Base-by-base conservation (phyloP, 2,329 filamentous ascomycete genomes). In the Aspergillus puulaauensis region DNA sequence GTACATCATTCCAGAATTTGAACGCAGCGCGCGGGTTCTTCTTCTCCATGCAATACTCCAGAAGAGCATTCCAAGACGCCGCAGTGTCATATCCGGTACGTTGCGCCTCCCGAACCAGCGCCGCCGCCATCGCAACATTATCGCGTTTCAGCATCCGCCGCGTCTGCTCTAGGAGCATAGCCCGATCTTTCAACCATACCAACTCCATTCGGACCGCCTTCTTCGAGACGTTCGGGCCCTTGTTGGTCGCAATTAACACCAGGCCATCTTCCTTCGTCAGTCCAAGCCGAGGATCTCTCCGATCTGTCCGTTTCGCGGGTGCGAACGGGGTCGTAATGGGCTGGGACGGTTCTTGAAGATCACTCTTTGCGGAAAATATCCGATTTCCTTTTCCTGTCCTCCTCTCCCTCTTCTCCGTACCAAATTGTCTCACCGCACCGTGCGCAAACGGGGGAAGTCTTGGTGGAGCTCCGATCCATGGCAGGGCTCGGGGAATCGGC, bases 41-140 rank as follows among this genome's bases (percentile, higher is more conserved):
- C 23, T 85, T 79, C 43, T 82, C 75, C 72, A 97, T 77, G 61
- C 85, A 80, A 72, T 91, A 86, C 57, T 88, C 83, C 56, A 99
- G 87, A 45, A 96, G 75, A 69, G 90, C 85, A 74, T 98, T 98
- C 93, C 93, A 99, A 58, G 89, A 87, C 57, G 96, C 92, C 4
- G 84, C 79, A 62, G 89, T 86, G 57, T 86, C 78, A 62, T 83
- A 80, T 1, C 80, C 73, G 63, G 82, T 85, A 72, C 87, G 91
- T n/a, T 73, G 68, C 23, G 89, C 88, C 64, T 83, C 79, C 57
- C 89, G 86, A 39, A 89, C 84, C 58, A 96, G 72, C 19, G 84
- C 77, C 43, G 88, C 73, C 24, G 92, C 91, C 68, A 91, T 86
- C 2, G 86, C 83, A 39, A 83, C 82, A 33, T 86, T 79, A 43